Percentiles rank a stretch among this genome's conserved stretches.
phyloP scores from a whole-genome alignment of 495 filamentous ascomycete genomes.

The Xylaria acuta region DNA sequence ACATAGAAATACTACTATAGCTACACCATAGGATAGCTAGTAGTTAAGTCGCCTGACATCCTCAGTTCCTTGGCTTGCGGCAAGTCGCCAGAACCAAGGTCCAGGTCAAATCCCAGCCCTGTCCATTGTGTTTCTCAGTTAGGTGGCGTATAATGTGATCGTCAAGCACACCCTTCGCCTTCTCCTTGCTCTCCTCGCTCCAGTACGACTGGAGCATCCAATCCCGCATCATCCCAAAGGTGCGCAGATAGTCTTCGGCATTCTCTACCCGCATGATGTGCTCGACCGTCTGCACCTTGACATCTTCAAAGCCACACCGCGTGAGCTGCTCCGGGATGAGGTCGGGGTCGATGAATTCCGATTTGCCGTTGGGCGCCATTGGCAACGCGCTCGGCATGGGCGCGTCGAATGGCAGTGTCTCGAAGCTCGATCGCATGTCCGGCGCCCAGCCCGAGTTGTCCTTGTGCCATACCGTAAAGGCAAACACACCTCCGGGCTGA shows the following conservation, averaged over 20 bases:
- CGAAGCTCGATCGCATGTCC: conserved; percentile 43
- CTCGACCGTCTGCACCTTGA: conserved; percentile 41
- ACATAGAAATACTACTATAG: no score
- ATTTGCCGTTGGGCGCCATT: conserved; percentile 43
- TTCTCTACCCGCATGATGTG: conserved; percentile 37
- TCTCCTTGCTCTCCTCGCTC: conserved; percentile 47
- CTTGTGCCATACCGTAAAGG: conserved; percentile 48
- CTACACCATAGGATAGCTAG: no score
- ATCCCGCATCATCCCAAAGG: conserved; percentile 45
- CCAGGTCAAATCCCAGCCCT: conserved; percentile 48
- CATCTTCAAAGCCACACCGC: conserved; percentile 40
- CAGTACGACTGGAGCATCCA: conserved; percentile 45
- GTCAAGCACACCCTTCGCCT: conserved; percentile 42
- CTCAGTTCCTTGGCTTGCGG: conserved; percentile 32
- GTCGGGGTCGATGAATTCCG: conserved; percentile 45
- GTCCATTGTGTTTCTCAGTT: conserved; percentile 43
- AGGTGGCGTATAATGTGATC: conserved; percentile 42
- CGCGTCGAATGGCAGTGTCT: conserved; percentile 47
- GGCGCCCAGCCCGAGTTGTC: conserved; percentile 35
- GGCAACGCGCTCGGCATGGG: conserved; percentile 36
- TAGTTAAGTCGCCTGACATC: no score
- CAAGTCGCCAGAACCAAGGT: conserved; percentile 42
- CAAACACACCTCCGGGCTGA: conserved; percentile 47
- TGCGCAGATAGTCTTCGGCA: conserved; percentile 39
- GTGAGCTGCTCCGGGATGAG: conserved; percentile 44